Base-by-base conservation (phyloP, 192 early-diverging fungal species). In the Mortierella antarctica region DNA sequence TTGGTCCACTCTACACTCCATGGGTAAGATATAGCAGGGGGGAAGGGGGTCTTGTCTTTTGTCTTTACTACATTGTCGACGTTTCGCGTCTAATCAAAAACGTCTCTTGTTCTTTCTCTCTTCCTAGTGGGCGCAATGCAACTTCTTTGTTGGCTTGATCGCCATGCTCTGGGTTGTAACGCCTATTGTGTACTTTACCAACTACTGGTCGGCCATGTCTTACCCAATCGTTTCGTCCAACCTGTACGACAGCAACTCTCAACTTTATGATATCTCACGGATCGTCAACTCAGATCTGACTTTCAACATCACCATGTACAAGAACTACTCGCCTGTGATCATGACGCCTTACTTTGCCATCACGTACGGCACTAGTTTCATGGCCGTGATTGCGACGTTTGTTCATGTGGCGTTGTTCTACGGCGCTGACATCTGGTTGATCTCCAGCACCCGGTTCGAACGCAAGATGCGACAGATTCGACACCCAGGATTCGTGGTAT, bases 91-190 rank as follows among this genome's bases (percentile, higher is more conserved):
- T 51, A 51, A 51, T 50, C 12, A 50, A 55, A 39, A 31, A n/a
- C 31, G 54, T 53, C 10, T 1, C 12, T 17, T 40, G 41, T 44
- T 68, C 17, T 50, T 58, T 50, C n/a, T 50, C 10, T n/a, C 48
- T 31, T 74, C n/a, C 42, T 46, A 50, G 80, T 89, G 87, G 79
- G 89, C 91, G 9, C 85, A 87, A 12, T 88, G 86, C 71, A 93
- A 93, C 72, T 85, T 89, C 42, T 92, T 91, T 77, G 71, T 85
- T 2, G 90, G 90, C 7, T 85, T 89, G 52, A 85, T 91, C 41
- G 62, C 87, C 1, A 84, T 91, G 45, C 85, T 91, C 62, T 95
- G 94, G 94, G 78, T 94, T 58, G 80, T 91, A 11, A 88, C 87
- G 0, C 94, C 93, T 11, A 74, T 91, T 14, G 86, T 87, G 18